Percentiles rank a stretch among this genome's conserved stretches.
Evolutionary conservation across 2,329 filamentous ascomycete genomes (phyloP).

Genomic region (Penicillium sp.): DNA sequence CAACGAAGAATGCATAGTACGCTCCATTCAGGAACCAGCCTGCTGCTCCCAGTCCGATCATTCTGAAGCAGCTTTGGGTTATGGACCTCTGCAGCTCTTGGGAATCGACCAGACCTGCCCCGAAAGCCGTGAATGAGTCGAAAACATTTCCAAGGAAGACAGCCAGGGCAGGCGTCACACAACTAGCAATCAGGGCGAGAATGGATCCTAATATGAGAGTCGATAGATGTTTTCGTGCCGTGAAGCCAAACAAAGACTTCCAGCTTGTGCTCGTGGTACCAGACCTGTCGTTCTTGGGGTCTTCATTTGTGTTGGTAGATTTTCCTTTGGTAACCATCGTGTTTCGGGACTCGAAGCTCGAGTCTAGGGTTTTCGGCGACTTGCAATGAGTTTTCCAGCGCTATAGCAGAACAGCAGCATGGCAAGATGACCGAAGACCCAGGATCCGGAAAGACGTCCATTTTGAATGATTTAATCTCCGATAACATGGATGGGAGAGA

Average conservation of each 20-base stretch:
- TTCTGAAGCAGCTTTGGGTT: conserved; percentile 61
- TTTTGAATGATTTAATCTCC: neutral
- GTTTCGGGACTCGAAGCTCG: neutral
- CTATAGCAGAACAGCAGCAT: neutral
- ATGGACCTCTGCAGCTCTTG: conserved; percentile 58
- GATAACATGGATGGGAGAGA: neutral
- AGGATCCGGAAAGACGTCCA: neutral
- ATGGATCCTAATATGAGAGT: conserved; percentile 58
- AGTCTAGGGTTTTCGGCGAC: neutral
- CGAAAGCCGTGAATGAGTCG: conserved; percentile 68
- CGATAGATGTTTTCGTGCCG: conserved; percentile 60
- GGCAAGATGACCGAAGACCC: neutral
- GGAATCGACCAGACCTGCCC: conserved; percentile 54
- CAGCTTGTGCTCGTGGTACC: conserved; percentile 36
- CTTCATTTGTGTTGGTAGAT: neutral
- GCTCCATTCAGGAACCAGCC: conserved; percentile 69
- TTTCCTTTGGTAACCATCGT: neutral
- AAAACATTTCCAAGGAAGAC: conserved; percentile 76
- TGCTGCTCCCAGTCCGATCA: conserved; percentile 64
- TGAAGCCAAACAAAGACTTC: conserved; percentile 72
- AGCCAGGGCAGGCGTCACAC: conserved; percentile 65
- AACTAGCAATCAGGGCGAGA: conserved; percentile 61
- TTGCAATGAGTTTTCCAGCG: neutral
- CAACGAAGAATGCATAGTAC: conserved; percentile 71
- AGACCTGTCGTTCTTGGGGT: neutral